Conservation (phyloP, 1,284 basidiomycete species). For the Hypsizygus ulmarius region DNA sequence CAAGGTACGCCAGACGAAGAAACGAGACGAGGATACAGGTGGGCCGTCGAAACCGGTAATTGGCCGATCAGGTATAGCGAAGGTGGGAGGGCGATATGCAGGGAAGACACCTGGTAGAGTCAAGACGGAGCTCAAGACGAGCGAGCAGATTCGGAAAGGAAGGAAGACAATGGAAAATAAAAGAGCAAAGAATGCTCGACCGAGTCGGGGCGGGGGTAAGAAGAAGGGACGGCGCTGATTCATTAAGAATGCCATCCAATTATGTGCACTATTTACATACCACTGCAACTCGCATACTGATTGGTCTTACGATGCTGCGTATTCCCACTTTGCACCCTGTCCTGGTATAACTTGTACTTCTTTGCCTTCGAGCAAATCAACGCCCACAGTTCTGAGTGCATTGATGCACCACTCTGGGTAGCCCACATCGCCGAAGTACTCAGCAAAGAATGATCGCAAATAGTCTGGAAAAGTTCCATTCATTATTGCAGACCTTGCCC, state of each 20-base stretch:
- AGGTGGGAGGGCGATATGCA: constrained; percentile 44
- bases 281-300: neutral
- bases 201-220: constrained; percentile 36
- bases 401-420: constrained; percentile 85
- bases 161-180: constrained; percentile 61
- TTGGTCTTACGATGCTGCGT: neutral
- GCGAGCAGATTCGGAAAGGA: constrained; percentile 79
- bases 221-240: constrained; percentile 43
- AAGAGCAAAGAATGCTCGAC: constrained; percentile 75
- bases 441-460: constrained; percentile 66
- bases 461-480: constrained; percentile 74
- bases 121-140: constrained; percentile 79
- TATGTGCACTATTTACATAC: constrained; percentile 15
- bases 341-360: no score
- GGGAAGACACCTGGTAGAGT: constrained; percentile 62
- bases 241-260: neutral
- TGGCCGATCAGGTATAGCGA: constrained; percentile 23
- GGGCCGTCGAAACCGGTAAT: constrained; percentile 17
- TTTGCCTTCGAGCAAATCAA: constrained; percentile 11
- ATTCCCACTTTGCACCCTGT: no score
- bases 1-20: constrained; percentile 60
- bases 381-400: constrained; percentile 38
- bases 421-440: constrained; percentile 65
- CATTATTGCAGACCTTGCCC: constrained; percentile 74
- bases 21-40: constrained; percentile 38